A percentile compares a stretch with the other conserved stretches of the same genome.
Conservation (phyloP, 306 rosid species). For the Trifolium fragiferum region DNA sequence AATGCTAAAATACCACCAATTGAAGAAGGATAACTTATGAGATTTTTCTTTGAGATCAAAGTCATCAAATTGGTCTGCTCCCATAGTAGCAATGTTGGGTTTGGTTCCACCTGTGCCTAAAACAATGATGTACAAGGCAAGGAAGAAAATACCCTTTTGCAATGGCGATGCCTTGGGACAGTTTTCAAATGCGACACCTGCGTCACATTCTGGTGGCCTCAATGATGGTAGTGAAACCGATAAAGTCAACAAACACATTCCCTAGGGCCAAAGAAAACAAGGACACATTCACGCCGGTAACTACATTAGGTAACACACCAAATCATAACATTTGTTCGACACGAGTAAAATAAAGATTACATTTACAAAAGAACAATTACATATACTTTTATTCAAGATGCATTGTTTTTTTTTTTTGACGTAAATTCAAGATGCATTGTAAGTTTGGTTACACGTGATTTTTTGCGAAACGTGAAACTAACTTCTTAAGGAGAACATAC, state of each 20-base stretch:
- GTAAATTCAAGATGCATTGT: too few species aligned
- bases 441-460: too few species aligned
- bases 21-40: slow-evolving; percentile 75
- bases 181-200: slow-evolving; percentile 28
- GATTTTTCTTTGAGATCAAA: slow-evolving; percentile 67
- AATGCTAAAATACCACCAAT: slow-evolving; percentile 86
- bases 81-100: slow-evolving; percentile 90
- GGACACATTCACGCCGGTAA: neutral
- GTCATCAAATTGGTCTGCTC: slow-evolving; percentile 89
- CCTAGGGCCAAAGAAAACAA: slow-evolving; percentile 45
- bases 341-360: neutral
- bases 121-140: slow-evolving; percentile 71
- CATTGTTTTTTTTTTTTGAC: too few species aligned
- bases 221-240: slow-evolving; percentile 67
- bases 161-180: slow-evolving; percentile 61
- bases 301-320: neutral
- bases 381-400: neutral
- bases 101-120: slow-evolving; percentile 86
- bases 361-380: neutral
- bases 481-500: too few species aligned
- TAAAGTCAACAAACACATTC: slow-evolving; percentile 70
- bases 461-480: too few species aligned
- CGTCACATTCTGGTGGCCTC: slow-evolving; percentile 66
- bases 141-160: slow-evolving; percentile 64
- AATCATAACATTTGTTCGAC: neutral